phyloP scores from a whole-genome alignment of 208 protist genomes.

The Herpetomonas samuelpessoai region DNA sequence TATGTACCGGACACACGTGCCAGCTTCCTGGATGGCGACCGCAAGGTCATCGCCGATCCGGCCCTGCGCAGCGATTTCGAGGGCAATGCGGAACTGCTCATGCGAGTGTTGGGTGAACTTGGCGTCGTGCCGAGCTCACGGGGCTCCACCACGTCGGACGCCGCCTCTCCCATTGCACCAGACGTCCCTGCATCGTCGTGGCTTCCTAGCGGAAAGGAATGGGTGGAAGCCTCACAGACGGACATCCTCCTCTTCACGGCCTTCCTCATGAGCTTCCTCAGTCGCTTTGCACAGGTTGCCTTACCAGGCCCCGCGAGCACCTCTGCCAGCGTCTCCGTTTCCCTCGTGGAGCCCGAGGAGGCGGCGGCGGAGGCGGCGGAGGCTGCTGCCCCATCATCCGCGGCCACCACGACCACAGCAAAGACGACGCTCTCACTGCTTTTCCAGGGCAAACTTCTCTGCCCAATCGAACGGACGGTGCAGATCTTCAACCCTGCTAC shows the following conservation, averaged over 20 bases:
- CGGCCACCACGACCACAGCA: not conserved
- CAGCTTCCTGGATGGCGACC: conserved; percentile 23
- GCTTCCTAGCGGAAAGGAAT: conserved; percentile 33
- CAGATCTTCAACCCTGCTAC: conserved; percentile 76
- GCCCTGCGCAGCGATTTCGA: conserved; percentile 36
- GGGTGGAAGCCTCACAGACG: conserved; percentile 45
- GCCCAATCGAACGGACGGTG: conserved; percentile 63
- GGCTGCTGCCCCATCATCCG: not conserved
- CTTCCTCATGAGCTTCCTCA: conserved; percentile 81
- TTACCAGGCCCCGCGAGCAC: not conserved
- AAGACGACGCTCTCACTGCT: conserved; percentile 32
- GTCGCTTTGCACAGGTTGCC: conserved; percentile 65
- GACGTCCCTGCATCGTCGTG: not conserved
- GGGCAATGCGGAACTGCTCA: conserved; percentile 49
- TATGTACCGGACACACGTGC: conserved; percentile 60
- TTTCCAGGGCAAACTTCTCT: conserved; percentile 82
- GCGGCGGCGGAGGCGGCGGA: not conserved
- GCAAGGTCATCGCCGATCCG: conserved; percentile 24
- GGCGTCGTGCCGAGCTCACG: conserved; percentile 34
- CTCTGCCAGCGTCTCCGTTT: not conserved
- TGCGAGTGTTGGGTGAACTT: conserved; percentile 39
- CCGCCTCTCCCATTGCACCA: not conserved
- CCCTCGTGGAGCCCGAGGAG: not conserved
- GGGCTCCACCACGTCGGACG: not conserved
- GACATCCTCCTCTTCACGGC: conserved; percentile 76